Evolutionary conservation across 2,329 filamentous ascomycete species (phyloP), one percentile per base, ranked within the genome.

Genomic region (Colletotrichum sp.): DNA sequence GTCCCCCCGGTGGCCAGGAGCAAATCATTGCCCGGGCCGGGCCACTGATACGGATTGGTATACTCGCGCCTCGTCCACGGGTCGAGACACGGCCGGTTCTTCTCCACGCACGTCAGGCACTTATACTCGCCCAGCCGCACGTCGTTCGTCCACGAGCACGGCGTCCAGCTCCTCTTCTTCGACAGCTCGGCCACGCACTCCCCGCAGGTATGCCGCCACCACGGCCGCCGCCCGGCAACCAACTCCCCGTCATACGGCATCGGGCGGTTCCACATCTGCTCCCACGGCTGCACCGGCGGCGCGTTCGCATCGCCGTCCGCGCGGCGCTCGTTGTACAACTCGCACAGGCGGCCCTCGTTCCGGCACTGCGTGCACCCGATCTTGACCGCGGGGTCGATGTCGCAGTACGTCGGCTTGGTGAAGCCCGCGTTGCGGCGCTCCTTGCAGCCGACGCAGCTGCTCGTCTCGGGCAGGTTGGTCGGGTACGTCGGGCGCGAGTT

Each of bases 71-170:
- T 19, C 74, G 77, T 22, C n/a, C 77, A 78, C 36, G 70, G 55
- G 16, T 74, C 76, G 27, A 81, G 63, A 76, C 82, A 83, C 3
- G 71, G 60, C 68, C 78, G 52, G 16, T 68, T 61, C n/a, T 73
- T 57, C 9, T 44, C 36, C 12, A 30, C 19, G 72, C 82, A 83
- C 4, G 77, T 76, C 1, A 22, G 12, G 70, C 74, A 76, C 52
- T 71, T 75, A n/a, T 61, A 76, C 52, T 55, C 66, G 48, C 60
- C 66, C 34, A 74, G 66, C 22, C 74, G 65, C n/a, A 76, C 30
- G 19, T 76, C 74, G n/a, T 28, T 34, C 6, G 57, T 61, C 74
- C 74, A 76, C 13, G 60, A 61, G 52, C 74, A 76, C 7, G 39
- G 12, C 13, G 36, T 28, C 25, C 27, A 60, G 9, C 9, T 39